phyloP scores from a whole-genome alignment of 2,329 filamentous ascomycete species.

The Tothia fuscella region DNA sequence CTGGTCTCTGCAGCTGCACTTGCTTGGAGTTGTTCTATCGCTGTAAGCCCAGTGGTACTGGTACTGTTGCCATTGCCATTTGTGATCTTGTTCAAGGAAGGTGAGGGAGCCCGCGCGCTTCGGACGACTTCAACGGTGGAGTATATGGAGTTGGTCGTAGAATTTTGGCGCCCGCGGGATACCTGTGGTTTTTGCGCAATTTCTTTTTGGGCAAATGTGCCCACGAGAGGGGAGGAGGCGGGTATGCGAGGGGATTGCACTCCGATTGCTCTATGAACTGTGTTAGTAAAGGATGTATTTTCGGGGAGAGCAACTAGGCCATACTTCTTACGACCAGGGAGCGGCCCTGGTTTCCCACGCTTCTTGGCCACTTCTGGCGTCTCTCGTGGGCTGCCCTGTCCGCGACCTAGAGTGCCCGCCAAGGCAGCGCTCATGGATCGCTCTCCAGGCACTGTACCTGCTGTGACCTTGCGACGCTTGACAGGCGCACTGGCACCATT shows the following conservation, averaged over 20 bases:
- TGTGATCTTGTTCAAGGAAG: slow-evolving; percentile 45
- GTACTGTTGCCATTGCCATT: slow-evolving; percentile 39
- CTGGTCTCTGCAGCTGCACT: not conserved
- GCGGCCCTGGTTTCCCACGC: slow-evolving; percentile 54
- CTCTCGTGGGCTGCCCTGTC: slow-evolving; percentile 50
- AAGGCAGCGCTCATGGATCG: slow-evolving; percentile 49
- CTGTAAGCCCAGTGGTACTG: not conserved
- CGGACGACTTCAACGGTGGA: not conserved
- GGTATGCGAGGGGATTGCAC: slow-evolving; percentile 56
- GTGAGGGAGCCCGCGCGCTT: slow-evolving; percentile 40
- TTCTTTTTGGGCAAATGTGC: slow-evolving; percentile 52
- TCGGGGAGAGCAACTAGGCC: no score
- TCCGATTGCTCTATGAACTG: slow-evolving; percentile 35
- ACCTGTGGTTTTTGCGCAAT: slow-evolving; percentile 49
- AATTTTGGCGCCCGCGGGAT: slow-evolving; percentile 65
- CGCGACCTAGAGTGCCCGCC: slow-evolving; percentile 37
- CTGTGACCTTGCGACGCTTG: slow-evolving; percentile 63
- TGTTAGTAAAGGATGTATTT: not conserved
- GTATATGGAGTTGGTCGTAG: slow-evolving; percentile 20
- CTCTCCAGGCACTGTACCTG: slow-evolving; percentile 43
- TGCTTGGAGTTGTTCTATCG: slow-evolving; percentile 6
- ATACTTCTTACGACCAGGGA: no score
- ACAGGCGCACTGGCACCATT: slow-evolving; percentile 43
- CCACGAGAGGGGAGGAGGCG: slow-evolving; percentile 66
- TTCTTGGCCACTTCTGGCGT: slow-evolving; percentile 58